These are phyloP conservation scores for Arxiozyma telluris DNA, from an alignment of 1,139 yeast species.

Conservation along the genomic window DNA sequence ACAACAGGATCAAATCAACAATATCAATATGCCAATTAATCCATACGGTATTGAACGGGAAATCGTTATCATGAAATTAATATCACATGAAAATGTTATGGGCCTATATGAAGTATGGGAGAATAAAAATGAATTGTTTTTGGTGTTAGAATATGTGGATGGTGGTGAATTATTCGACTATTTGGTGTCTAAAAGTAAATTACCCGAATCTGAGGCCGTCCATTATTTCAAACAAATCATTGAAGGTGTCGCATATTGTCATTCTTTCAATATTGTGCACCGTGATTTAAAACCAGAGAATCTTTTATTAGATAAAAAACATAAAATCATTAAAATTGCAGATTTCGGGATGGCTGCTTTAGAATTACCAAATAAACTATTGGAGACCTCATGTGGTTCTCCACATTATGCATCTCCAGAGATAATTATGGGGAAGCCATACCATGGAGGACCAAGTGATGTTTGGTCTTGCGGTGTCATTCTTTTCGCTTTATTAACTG, in stretches of 20 bases:
- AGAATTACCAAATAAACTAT: conserved; percentile 58
- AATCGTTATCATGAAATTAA: conserved; percentile 70
- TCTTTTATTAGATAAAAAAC: conserved; percentile 50
- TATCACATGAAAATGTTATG: conserved; percentile 69
- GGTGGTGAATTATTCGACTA: conserved; percentile 77
- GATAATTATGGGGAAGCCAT: conserved; percentile 66
- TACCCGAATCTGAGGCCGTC: conserved; percentile 64
- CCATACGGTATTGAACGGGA: conserved; percentile 79
- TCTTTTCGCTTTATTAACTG: conserved; percentile 65
- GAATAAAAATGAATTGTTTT: conserved; percentile 61
- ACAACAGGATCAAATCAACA: conserved; percentile 33
- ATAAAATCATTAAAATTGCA: conserved; percentile 64
- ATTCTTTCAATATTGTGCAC: conserved; percentile 71
- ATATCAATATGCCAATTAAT: conserved; percentile 8
- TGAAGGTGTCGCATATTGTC: conserved; percentile 24
- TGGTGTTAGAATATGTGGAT: conserved; percentile 72
- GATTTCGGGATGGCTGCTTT: conserved; percentile 87
- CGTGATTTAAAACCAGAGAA: conserved; percentile 79
- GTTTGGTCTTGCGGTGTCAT: conserved; percentile 85
- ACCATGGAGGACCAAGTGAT: conserved; percentile 78
- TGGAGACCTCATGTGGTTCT: conserved; percentile 77
- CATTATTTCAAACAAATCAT: neutral
- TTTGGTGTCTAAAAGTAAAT: conserved; percentile 70
- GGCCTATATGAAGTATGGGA: conserved; percentile 79
- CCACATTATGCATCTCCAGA: conserved; percentile 89